Conservation (phyloP, 805 yeast species). For the Kluyveromyces nonfermentans region DNA sequence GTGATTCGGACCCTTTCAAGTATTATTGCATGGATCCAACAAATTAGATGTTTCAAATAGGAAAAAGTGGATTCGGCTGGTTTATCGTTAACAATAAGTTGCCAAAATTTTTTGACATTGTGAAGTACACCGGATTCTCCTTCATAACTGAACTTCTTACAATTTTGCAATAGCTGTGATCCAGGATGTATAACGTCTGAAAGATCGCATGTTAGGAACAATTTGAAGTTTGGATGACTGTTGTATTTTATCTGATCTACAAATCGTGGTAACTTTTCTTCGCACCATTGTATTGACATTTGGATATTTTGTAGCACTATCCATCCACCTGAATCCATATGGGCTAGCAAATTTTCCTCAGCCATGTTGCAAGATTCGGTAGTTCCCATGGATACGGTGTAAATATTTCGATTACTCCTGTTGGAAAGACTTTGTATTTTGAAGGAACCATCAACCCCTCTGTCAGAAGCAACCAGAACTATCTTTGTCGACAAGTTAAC, state of each 20-base stretch:
- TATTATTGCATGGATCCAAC: conserved; percentile 3
- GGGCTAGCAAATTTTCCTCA: conserved; percentile 39
- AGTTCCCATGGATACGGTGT: conserved; percentile 64
- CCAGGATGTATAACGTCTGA: conserved; percentile 43
- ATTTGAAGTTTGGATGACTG: conserved; percentile 33
- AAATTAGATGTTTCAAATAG: conserved; percentile 2
- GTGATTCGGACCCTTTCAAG: conserved; percentile 2
- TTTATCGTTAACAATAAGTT: conserved; percentile 4
- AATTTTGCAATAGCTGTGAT: conserved; percentile 40
- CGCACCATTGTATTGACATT: conserved; percentile 57
- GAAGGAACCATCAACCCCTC: conserved; percentile 59
- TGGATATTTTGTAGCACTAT: conserved; percentile 74
- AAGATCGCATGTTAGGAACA: conserved; percentile 58
- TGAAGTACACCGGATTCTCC: conserved; percentile 41
- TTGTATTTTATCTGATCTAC: conserved; percentile 24
- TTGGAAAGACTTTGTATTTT: conserved; percentile 40
- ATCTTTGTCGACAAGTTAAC: conserved; percentile 4
- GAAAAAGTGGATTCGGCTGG: too few species aligned
- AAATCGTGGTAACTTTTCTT: conserved; percentile 35
- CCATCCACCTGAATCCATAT: conserved; percentile 52
- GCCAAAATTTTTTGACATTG: conserved; percentile 13
- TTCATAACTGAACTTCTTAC: conserved; percentile 49
- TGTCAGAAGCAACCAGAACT: conserved; percentile 47
- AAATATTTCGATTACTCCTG: conserved; percentile 20
- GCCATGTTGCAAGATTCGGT: conserved; percentile 53